Evolutionary conservation across 1,284 basidiomycete species (phyloP), one percentile per base, ranked within the genome.

Genomic region (Lentinus polychrous): DNA sequence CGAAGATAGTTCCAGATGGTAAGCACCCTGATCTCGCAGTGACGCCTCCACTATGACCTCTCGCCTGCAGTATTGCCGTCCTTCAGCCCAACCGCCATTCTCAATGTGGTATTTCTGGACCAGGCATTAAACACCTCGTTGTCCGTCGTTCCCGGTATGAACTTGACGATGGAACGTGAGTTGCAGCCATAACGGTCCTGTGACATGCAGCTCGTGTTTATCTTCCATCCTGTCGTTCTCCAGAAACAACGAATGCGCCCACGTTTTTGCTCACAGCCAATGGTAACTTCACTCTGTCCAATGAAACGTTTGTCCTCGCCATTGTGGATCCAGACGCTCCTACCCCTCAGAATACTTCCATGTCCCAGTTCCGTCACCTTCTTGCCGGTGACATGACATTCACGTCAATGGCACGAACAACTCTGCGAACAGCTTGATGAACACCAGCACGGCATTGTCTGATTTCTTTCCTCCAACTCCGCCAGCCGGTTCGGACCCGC

Each of bases 251-350:
- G 3, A 66, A 65, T 1, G 67, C 69, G 1, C 74, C 75, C 3
- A 56, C 55, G 0, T 77, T 75, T 57, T 58, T 57, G 35, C 58
- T 73, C 22, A 42, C 52, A 10, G 41, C 39, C 39, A 22, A 40
- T 14, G 7, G 17, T 15, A 61, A 63, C 18, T 60, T 15, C 11
- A 39, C 57, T 23, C 48, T 53, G 7, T 58, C 57, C 18, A 51
- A 43, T n/a, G 70, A 70, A 1, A 69, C 70, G 0, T 76, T 76
- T 56, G 73, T 79, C 27, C 57, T 77, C 18, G 70, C 69, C 0
- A 58, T 65, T 11, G 69, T 77, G 3, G 77, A 80, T 50, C 76
- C 69, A 3, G 75, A 80, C 51, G 75, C 72, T 5, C 76, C 76
- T 1, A 73, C 75, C 6, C 76, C 76, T 2, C 70, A 75, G 51